Base-by-base conservation (phyloP, 1,284 basidiomycete genomes). In the Albatrellus sp. region DNA sequence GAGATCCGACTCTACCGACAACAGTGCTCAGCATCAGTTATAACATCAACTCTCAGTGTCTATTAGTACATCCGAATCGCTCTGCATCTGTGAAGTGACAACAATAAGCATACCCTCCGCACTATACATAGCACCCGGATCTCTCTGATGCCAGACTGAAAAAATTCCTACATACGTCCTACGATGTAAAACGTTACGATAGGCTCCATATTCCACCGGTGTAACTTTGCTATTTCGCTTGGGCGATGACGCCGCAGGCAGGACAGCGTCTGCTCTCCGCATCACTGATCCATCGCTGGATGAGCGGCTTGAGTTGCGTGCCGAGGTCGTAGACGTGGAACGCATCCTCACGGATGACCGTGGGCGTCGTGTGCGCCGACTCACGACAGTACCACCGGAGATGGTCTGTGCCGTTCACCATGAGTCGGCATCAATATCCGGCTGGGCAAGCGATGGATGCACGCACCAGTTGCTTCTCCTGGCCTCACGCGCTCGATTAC, bases 331-430 rank as follows among this genome's bases (percentile, higher is more conserved):
- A 85, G 55, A 89, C 88, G 60, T 93, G 86, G 63, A 98, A 92
- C 2, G 74, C 67, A 46, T 88, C 88, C 61, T 96, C 85, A 51
- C 85, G 76, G 56, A 98, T 89, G 51, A 92, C 69, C 2, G 84
- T 86, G 0, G 93, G 90, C 41, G 71, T 66, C 17, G 65, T 54
- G 59, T 93, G 87, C 8, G 67, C 68, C 0, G 64, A 55, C 28
- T 81, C 78, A 24, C 75, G 79, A 64, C 94, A 98, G 62, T 96
- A 98, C 94, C 94, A 98, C 37, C 90, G 78, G 46, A 98, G 72
- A 1, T 82, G 82, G 61, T 98, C 94, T 91, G 16, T 16, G 17
- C 17, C 31, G 47, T 46, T 19, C 45, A 45, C 33, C 32, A 31
- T 24, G 16, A 4, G 24, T 24, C 38, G 30, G 14, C 29, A 39